phyloP scores from a whole-genome alignment of 129 eudicot genomes.

The Cynara cardunculus region DNA sequence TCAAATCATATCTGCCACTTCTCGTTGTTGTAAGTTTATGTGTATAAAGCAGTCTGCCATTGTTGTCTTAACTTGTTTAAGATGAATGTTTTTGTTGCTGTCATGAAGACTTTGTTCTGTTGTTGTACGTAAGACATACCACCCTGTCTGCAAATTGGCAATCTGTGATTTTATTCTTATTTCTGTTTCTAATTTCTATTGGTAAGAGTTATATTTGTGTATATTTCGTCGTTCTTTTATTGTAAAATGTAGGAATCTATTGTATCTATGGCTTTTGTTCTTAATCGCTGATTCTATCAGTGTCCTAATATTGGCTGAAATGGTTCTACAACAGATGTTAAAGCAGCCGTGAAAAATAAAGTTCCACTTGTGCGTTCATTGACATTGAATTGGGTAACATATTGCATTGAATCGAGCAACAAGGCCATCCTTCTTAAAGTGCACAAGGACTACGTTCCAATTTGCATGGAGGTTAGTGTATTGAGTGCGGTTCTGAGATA shows the following conservation, averaged over 20 bases:
- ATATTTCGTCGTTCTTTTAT: background rate
- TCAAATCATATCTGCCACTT: background rate
- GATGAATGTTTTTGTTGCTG: background rate
- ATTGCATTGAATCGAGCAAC: conserved; percentile 89
- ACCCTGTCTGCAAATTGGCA: background rate
- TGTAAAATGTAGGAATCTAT: background rate
- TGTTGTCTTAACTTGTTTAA: background rate
- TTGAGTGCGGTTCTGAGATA: conserved; percentile 1
- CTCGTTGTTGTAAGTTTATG: background rate
- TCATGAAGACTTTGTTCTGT: background rate
- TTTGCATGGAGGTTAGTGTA: conserved; percentile 96
- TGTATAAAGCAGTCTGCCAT: background rate
- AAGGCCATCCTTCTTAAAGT: conserved; percentile 81
- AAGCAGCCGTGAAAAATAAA: conserved; percentile 88
- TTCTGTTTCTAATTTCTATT: background rate
- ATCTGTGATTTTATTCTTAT: background rate
- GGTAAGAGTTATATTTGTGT: background rate
- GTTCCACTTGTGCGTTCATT: conserved; percentile 96
- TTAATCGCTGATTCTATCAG: background rate
- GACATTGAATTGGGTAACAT: conserved; percentile 88
- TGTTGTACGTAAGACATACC: background rate
- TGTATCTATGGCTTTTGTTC: background rate
- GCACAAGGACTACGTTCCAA: conserved; percentile 95
- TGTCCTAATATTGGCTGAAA: conserved; percentile 15
- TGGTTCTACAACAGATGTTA: conserved; percentile 64